phyloP scores from a whole-genome alignment of 164 flowering plant genomes.

The Cinnamomum chago region DNA sequence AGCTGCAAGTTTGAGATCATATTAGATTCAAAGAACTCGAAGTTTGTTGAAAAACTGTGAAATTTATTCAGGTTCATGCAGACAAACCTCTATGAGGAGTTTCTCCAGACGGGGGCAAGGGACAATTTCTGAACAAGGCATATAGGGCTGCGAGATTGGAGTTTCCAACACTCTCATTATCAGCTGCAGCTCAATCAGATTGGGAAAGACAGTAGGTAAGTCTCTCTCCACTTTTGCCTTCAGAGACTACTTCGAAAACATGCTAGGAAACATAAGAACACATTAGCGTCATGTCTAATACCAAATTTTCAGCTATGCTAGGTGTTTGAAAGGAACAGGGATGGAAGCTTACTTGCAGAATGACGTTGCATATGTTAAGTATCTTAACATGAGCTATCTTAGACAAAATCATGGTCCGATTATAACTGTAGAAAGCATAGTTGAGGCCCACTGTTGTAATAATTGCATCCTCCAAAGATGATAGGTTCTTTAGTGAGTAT shows the following conservation, averaged over 20 bases:
- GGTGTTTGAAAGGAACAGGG: background rate
- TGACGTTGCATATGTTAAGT: background rate
- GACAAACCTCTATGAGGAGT: constrained; percentile 14
- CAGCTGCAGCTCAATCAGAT: constrained; percentile 13
- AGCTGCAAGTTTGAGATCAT: constrained; percentile 5
- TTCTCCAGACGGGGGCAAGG: constrained; percentile 6
- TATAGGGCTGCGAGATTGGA: background rate
- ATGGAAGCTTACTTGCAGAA: constrained; percentile 1
- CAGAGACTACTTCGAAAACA: background rate
- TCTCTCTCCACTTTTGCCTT: background rate
- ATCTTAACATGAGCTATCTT: background rate
- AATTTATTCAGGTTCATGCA: background rate
- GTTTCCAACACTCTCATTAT: background rate
- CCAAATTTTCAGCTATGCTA: background rate
- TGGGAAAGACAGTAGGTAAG: constrained; percentile 6
- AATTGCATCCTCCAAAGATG: constrained; percentile 1
- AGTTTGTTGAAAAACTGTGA: background rate
- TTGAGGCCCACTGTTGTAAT: background rate
- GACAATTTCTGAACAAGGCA: constrained; percentile 6
- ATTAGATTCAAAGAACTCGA: background rate
- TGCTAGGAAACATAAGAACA: constrained; percentile 1
- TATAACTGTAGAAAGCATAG: background rate
- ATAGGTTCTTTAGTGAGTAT: background rate
- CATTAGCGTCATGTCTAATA: background rate
- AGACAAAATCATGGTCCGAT: background rate